Conservation (phyloP, 2,329 filamentous ascomycete genomes). For the Achaetomium macrosporum region DNA sequence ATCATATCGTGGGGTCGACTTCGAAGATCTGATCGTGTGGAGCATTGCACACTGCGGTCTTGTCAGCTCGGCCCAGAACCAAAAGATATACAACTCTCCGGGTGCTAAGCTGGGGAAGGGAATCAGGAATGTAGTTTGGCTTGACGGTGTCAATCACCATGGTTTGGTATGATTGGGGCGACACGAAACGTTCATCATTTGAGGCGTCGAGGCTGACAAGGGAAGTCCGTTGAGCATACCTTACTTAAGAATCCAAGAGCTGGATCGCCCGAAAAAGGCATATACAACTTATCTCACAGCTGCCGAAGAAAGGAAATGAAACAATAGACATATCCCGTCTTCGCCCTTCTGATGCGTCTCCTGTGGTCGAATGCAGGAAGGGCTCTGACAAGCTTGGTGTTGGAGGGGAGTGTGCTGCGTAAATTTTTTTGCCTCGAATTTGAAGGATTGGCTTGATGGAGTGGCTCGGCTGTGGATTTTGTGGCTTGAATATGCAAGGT, state of each 20-base stretch:
- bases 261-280: background rate
- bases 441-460: background rate
- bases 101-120: background rate
- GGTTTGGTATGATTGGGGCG: slow-evolving; percentile 52
- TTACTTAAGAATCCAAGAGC: background rate
- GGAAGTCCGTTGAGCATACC: slow-evolving; percentile 18
- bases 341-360: background rate
- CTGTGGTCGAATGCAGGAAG: slow-evolving; percentile 17
- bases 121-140: slow-evolving; percentile 45
- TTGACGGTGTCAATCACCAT: slow-evolving; percentile 53
- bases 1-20: slow-evolving; percentile 31
- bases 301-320: background rate
- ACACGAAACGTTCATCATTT: slow-evolving; percentile 51
- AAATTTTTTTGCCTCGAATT: slow-evolving; percentile 1
- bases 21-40: background rate
- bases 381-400: background rate
- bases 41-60: slow-evolving; percentile 12
- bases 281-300: background rate
- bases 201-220: background rate
- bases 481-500: slow-evolving; percentile 7
- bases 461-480: background rate
- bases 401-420: too few relatives aligned
- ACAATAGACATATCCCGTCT: background rate
- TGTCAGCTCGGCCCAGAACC: slow-evolving; percentile 14
- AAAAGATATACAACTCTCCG: background rate